Base-by-base conservation (phyloP, 352 stramenopile genomes). In the Detonula confervacea region DNA sequence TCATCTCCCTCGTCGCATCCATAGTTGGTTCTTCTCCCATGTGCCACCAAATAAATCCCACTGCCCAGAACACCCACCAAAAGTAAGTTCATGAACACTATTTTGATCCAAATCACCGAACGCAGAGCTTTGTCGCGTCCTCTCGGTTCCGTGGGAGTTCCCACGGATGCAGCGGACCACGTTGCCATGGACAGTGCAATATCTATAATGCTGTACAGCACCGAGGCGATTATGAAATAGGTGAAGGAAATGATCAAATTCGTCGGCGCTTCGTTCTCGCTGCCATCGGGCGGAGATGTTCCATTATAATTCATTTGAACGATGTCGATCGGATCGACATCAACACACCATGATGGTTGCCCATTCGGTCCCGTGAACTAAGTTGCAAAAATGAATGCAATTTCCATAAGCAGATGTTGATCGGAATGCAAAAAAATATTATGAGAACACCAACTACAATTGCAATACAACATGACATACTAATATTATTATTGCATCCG, bases 51-150 rank as follows among this genome's bases (percentile, higher is more conserved):
- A 57, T 66, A 71, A 25, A 81, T 65, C 12, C 73, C 73, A 64
- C 63, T 44, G 14, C 22, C 12, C 14, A 81, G 25, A 1, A 64
- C 44, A 12, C n/a, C 16, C 6, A 51, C 14, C n/a, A 80, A 20
- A 24, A 81, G 29, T 16, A 74, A 57, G 57, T 76, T 81, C 73
- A 81, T 76, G 20, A 69, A 69, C 11, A 44, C 25, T n/a, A 81
- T 56, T 44, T 75, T 81, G 39, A 81, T 49, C 39, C 33, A 76
- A 76, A 76, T 29, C 25, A 81, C 22, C 14, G 63, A 55, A 12
- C 29, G 20, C 27, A 81, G 33, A 9, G 64, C 30, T 25, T 16
- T 16, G 14, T 81, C 64, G 8, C 73, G 25, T 1, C 56, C 56
- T n/a, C 54, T 27, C 27, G 73, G 73, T 39, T 81, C 73, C 6